Evolutionary conservation across 805 yeast genomes (phyloP).

Genomic region (Pichia phayaonensis): DNA sequence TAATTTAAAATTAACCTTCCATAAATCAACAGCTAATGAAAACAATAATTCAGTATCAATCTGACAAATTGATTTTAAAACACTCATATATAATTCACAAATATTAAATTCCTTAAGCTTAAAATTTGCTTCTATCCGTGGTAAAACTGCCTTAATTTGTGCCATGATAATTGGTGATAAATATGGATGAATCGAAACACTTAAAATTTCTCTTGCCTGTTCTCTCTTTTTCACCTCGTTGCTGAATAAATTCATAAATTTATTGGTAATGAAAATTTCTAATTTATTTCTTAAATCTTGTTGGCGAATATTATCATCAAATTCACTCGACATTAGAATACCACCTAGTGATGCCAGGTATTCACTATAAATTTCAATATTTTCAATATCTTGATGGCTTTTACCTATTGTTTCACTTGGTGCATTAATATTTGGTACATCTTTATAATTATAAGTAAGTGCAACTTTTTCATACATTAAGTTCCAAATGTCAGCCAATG

Average conservation of each 20-base stretch:
- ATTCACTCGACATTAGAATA: slow-evolving; percentile 36
- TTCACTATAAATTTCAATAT: slow-evolving; percentile 51
- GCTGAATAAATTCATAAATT: slow-evolving; percentile 21
- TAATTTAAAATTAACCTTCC: slow-evolving; percentile 21
- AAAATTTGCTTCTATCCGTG: slow-evolving; percentile 21
- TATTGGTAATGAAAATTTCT: slow-evolving; percentile 18
- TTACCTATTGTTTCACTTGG: slow-evolving; percentile 3
- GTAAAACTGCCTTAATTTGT: slow-evolving; percentile 16
- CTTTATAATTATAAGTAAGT: slow-evolving; percentile 11
- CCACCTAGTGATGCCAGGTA: slow-evolving; percentile 67
- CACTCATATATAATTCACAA: slow-evolving; percentile 25
- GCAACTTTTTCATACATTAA: slow-evolving; percentile 34
- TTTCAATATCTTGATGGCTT: slow-evolving; percentile 6
- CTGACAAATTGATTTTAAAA: slow-evolving; percentile 23
- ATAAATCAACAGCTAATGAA: slow-evolving; percentile 20
- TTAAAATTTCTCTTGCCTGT: slow-evolving; percentile 62
- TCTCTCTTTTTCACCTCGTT: slow-evolving; percentile 42
- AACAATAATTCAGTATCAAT: slow-evolving; percentile 22
- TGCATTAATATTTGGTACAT: neutral
- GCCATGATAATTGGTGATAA: slow-evolving; percentile 21
- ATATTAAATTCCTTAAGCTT: slow-evolving; percentile 17
- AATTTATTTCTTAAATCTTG: slow-evolving; percentile 23
- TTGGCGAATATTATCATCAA: slow-evolving; percentile 21
- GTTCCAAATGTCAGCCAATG: slow-evolving; percentile 35
- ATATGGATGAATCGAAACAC: slow-evolving; percentile 39